Conservation (phyloP, 2,329 filamentous ascomycete species). For the Neopestalotiopsis rosae region DNA sequence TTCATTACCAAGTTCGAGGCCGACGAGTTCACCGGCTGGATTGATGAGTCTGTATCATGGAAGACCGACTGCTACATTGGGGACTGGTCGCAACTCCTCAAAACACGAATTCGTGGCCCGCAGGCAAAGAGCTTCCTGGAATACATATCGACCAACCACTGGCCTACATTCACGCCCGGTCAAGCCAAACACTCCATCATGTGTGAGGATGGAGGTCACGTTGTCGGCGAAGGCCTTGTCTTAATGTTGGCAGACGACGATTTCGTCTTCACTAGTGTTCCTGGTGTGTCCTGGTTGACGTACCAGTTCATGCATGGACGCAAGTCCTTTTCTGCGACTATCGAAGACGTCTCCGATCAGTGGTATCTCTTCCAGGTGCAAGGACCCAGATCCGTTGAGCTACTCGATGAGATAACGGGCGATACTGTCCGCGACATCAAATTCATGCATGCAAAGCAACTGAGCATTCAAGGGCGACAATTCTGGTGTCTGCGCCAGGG, state of each 20-base stretch:
- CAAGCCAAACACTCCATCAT: background rate
- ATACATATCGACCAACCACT: background rate
- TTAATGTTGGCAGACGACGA: background rate
- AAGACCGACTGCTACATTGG: conserved; percentile 3
- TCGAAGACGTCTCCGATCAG: background rate
- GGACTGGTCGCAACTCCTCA: background rate
- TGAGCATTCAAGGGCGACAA: background rate
- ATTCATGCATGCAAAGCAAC: background rate
- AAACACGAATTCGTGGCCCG: background rate
- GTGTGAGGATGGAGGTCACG: background rate
- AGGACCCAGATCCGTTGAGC: background rate
- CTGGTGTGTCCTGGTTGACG: background rate
- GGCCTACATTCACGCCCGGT: background rate
- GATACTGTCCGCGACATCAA: background rate
- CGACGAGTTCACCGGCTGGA: background rate
- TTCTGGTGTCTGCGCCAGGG: background rate
- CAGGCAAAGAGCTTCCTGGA: background rate
- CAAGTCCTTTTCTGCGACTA: background rate
- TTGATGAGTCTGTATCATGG: background rate
- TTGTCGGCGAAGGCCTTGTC: background rate
- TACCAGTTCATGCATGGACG: background rate
- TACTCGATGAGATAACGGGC: background rate
- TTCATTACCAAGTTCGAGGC: conserved; percentile 1
- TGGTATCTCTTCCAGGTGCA: background rate
- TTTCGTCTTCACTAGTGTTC: background rate